Evolutionary conservation across 345 rosid species (phyloP).

Genomic region (Zanthoxylum bungeanum): DNA sequence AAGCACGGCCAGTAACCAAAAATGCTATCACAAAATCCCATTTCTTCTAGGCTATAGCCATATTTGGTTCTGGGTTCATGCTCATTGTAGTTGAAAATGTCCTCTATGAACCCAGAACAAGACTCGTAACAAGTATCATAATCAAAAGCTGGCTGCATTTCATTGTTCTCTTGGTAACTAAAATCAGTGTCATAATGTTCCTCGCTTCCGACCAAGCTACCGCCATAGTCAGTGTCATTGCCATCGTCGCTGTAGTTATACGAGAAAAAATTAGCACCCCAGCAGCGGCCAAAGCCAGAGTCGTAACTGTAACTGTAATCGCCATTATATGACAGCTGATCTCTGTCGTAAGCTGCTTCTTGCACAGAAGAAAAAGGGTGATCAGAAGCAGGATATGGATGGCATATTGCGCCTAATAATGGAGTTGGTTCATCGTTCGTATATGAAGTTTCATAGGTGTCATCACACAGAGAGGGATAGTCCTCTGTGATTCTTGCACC

Average conservation of each 20-base stretch:
- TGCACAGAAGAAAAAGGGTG: background rate
- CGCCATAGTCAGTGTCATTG: background rate
- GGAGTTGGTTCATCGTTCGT: slow-evolving; percentile 6
- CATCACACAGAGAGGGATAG: slow-evolving; percentile 6
- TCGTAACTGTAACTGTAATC: slow-evolving; percentile 10
- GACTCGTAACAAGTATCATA: slow-evolving; percentile 14
- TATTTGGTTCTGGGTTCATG: slow-evolving; percentile 6
- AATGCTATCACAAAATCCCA: slow-evolving; percentile 21
- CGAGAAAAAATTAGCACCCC: slow-evolving; percentile 18
- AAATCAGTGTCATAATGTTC: slow-evolving; percentile 3
- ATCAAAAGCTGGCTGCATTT: slow-evolving; percentile 15
- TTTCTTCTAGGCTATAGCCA: slow-evolving; percentile 11
- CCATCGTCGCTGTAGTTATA: background rate
- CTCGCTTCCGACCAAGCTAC: slow-evolving; percentile 9
- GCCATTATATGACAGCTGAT: background rate
- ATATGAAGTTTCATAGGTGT: background rate
- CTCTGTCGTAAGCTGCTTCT: slow-evolving; percentile 16
- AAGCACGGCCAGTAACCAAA: slow-evolving; percentile 41
- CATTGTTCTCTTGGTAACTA: slow-evolving; percentile 12
- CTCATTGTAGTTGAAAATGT: background rate
- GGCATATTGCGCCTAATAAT: background rate
- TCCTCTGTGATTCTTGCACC: background rate
- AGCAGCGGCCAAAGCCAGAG: background rate
- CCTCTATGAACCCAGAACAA: slow-evolving; percentile 23
- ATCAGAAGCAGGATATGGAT: slow-evolving; percentile 1